Conservation (phyloP, 805 yeast species). For the Soucietia sequanensis region DNA sequence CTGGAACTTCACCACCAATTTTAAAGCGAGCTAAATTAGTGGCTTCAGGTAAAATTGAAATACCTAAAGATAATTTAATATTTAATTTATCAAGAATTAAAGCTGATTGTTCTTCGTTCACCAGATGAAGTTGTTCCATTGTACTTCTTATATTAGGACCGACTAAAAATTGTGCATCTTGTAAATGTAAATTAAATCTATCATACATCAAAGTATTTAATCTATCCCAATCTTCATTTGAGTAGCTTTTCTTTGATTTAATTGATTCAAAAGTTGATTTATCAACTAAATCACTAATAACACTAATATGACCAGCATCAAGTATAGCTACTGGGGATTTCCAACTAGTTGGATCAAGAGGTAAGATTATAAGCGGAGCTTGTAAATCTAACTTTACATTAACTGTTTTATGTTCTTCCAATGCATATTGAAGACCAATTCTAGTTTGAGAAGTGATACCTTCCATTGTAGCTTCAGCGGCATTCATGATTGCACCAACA, state of each 20-base stretch:
- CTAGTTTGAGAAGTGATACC: conserved; percentile 88
- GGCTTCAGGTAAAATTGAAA: conserved; percentile 84
- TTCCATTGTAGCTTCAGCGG: conserved; percentile 93
- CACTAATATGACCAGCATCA: conserved; percentile 94
- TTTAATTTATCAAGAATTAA: conserved; percentile 74
- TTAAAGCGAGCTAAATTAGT: conserved; percentile 67
- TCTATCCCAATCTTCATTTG: conserved; percentile 69
- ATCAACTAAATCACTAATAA: conserved; percentile 77
- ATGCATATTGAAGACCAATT: conserved; percentile 86
- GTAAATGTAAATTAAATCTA: conserved; percentile 69
- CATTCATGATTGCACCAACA: conserved; percentile 84
- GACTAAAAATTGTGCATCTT: conserved; percentile 84
- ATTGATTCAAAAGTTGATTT: conserved; percentile 65
- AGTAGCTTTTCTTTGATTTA: conserved; percentile 58
- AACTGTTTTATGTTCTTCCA: conserved; percentile 91
- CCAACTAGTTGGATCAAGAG: conserved; percentile 76
- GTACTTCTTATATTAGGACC: conserved; percentile 82
- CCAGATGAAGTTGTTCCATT: conserved; percentile 63
- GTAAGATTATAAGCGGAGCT: conserved; percentile 88
- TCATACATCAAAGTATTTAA: conserved; percentile 86
- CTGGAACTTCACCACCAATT: conserved; percentile 76
- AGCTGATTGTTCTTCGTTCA: conserved; percentile 41
- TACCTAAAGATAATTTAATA: conserved; percentile 69
- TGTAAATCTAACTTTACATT: conserved; percentile 85
- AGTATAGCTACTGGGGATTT: conserved; percentile 85